A percentile compares a stretch with the other conserved stretches of the same genome.
phyloP scores from a whole-genome alignment of 371 early-diverging fungal species.

The Choanephora cucurbitarum region DNA sequence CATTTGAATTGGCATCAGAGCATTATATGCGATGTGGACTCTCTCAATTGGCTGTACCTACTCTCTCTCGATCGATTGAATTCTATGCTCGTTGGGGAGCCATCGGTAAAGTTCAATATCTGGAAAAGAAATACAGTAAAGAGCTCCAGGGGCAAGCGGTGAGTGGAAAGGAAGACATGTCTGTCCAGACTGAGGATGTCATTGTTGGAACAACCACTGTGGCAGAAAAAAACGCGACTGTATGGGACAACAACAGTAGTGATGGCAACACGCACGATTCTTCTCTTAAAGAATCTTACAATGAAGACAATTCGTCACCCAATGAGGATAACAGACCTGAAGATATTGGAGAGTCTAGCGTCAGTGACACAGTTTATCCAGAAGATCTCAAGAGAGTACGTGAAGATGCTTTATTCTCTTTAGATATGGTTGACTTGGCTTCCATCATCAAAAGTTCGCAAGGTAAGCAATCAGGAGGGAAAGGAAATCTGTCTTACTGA shows the following conservation, averaged over 20 bases:
- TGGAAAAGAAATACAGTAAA: slow-evolving; percentile 27
- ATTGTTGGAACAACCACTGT: slow-evolving; percentile 22
- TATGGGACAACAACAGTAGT: slow-evolving; percentile 27
- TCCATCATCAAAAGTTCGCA: slow-evolving; percentile 53
- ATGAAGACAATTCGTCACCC: slow-evolving; percentile 19
- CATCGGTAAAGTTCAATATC: slow-evolving; percentile 37
- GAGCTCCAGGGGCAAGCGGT: slow-evolving; percentile 26
- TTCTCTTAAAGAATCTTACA: slow-evolving; percentile 26
- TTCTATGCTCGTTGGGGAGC: slow-evolving; percentile 43
- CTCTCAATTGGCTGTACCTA: slow-evolving; percentile 34
- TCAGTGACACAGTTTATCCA: neutral
- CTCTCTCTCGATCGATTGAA: slow-evolving; percentile 30
- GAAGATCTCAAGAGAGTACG: neutral
- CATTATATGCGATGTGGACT: slow-evolving; percentile 31
- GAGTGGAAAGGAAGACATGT: slow-evolving; percentile 12
- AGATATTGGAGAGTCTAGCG: neutral
- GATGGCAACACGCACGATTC: slow-evolving; percentile 29
- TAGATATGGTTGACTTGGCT: slow-evolving; percentile 51
- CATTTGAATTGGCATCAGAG: slow-evolving; percentile 32
- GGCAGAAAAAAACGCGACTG: slow-evolving; percentile 1
- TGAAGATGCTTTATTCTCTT: slow-evolving; percentile 38
- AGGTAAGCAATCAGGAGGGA: slow-evolving; percentile 20
- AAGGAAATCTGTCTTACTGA: neutral
- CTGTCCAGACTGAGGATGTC: slow-evolving; percentile 40
- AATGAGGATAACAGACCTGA: neutral